Conservation (phyloP, 208 protist genomes). For the Acanthamoeba royreba region DNA sequence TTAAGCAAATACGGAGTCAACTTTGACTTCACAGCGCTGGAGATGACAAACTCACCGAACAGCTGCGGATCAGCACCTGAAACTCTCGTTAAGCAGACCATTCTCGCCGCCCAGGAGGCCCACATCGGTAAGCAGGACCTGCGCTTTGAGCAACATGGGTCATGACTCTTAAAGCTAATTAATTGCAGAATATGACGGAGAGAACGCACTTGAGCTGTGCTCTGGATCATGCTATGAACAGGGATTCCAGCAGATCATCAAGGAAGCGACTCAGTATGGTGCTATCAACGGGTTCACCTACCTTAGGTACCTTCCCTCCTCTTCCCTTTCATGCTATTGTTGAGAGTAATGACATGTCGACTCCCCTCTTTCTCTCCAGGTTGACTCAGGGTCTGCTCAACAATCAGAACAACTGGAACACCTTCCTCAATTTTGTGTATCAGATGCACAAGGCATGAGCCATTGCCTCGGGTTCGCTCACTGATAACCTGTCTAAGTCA, state of each 20-base stretch:
- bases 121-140: conserved; percentile 4
- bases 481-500: too few relatives aligned
- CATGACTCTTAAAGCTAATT: too few relatives aligned
- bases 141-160: too few relatives aligned
- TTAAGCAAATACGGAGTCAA: conserved; percentile 37
- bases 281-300: conserved; percentile 8
- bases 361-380: neutral
- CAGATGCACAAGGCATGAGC: neutral
- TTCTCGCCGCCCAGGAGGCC: neutral
- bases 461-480: too few relatives aligned
- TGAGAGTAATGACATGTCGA: too few relatives aligned
- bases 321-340: neutral
- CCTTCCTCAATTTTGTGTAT: neutral
- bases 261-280: neutral
- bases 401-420: conserved; percentile 1
- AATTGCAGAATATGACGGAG: conserved; percentile 40
- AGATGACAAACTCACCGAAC: conserved; percentile 55
- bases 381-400: neutral
- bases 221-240: neutral
- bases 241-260: conserved; percentile 19
- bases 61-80: conserved; percentile 42
- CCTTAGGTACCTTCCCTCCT: neutral
- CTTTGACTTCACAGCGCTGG: conserved; percentile 69
- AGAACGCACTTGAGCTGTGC: conserved; percentile 53
- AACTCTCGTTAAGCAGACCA: conserved; percentile 51